phyloP scores from a whole-genome alignment of 352 stramenopile species.

The Globisporangium apiculatum region DNA sequence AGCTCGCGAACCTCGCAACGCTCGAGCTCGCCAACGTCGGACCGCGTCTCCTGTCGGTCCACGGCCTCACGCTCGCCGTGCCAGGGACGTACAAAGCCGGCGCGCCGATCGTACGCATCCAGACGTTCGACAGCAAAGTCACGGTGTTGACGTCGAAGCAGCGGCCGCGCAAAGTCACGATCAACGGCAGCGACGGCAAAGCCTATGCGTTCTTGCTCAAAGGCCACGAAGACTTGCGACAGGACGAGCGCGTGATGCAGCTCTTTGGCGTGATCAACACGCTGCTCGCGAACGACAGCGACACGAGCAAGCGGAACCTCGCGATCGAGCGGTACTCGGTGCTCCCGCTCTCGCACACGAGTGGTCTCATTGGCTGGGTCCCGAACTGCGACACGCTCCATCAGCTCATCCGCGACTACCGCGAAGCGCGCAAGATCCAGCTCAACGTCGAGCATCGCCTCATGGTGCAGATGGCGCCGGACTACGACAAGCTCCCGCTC shows the following conservation, averaged over 20 bases:
- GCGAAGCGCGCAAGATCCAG: slow-evolving; percentile 90
- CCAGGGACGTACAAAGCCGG: slow-evolving; percentile 89
- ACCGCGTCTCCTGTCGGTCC: slow-evolving; percentile 93
- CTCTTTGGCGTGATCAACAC: slow-evolving; percentile 99
- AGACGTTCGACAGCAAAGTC: slow-evolving; percentile 93
- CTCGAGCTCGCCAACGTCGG: slow-evolving; percentile 97
- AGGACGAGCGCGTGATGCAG: slow-evolving; percentile 99
- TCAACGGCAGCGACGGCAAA: slow-evolving; percentile 96
- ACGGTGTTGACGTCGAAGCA: slow-evolving; percentile 99
- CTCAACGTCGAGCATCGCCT: slow-evolving; percentile 96
- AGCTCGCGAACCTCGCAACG: slow-evolving; percentile 93
- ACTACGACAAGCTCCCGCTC: slow-evolving; percentile 98
- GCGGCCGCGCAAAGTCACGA: slow-evolving; percentile 96
- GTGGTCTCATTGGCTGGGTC: slow-evolving; percentile 98
- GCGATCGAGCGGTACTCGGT: slow-evolving; percentile 98
- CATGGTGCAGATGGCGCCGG: slow-evolving; percentile 95
- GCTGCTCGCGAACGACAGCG: slow-evolving; percentile 95
- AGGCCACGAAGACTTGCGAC: slow-evolving; percentile 99
- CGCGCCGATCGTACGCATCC: slow-evolving; percentile 81
- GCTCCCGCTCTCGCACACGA: slow-evolving; percentile 97
- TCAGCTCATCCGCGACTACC: slow-evolving; percentile 96
- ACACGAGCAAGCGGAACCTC: slow-evolving; percentile 97
- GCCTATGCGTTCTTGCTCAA: slow-evolving; percentile 99
- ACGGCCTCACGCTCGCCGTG: slow-evolving; percentile 95
- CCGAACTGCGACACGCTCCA: slow-evolving; percentile 99